Conservation (phyloP, 768 basidiomycete species). For the Mycena crocata region DNA sequence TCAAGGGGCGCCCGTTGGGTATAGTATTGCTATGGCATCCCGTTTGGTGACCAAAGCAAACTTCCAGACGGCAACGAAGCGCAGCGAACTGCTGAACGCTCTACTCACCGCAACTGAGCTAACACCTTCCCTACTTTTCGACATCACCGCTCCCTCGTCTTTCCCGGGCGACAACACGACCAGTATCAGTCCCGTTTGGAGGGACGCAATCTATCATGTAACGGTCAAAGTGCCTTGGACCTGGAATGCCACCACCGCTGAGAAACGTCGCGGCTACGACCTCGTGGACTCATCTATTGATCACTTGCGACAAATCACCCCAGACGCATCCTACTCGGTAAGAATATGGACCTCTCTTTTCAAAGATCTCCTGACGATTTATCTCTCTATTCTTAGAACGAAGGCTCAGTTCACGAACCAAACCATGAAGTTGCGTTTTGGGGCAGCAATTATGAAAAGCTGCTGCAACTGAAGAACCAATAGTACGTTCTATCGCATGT, state of each 20-base stretch:
- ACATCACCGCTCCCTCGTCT: constrained; percentile 31
- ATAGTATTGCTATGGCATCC: constrained; percentile 37
- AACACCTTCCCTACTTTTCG: constrained; percentile 27
- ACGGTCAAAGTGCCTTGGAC: constrained; percentile 38
- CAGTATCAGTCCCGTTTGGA: constrained; percentile 39
- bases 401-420: constrained; percentile 42
- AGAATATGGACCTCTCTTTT: not conserved
- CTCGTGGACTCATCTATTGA: constrained; percentile 32
- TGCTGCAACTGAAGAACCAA: constrained; percentile 37
- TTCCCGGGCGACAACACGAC: constrained; percentile 36
- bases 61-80: constrained; percentile 31
- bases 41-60: constrained; percentile 37
- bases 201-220: constrained; percentile 40
- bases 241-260: constrained; percentile 38
- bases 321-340: constrained; percentile 39
- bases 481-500: constrained; percentile 31
- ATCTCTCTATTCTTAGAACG: constrained; percentile 31
- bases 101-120: constrained; percentile 23
- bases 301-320: constrained; percentile 36
- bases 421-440: constrained; percentile 41
- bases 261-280: constrained; percentile 31
- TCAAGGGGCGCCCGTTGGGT: constrained; percentile 24
- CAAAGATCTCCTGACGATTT: not conserved
- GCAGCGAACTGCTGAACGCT: constrained; percentile 30
- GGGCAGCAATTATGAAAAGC: constrained; percentile 35